Evolutionary conservation across 345 rosid genomes (phyloP).

Genomic region (Gossypium stocksii): DNA sequence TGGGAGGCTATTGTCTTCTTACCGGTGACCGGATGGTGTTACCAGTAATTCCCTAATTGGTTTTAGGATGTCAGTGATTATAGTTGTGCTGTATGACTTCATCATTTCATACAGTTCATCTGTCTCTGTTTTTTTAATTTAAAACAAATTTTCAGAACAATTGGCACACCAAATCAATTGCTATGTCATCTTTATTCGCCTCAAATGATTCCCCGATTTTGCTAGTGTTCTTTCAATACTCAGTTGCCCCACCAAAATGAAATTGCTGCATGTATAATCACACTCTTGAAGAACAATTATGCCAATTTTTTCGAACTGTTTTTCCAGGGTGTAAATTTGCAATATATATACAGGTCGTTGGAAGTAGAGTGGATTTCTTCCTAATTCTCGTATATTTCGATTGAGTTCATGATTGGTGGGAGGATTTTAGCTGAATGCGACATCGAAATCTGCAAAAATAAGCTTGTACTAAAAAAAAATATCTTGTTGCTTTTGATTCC

Average conservation of each 20-base stretch:
- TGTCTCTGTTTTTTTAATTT: neutral
- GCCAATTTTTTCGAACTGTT: neutral
- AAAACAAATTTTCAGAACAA: constrained; percentile 5
- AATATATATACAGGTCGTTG: too few species aligned
- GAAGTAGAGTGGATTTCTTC: too few species aligned
- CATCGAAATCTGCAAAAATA: neutral
- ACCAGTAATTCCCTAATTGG: neutral
- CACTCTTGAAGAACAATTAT: neutral
- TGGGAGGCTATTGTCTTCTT: neutral
- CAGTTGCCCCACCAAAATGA: neutral
- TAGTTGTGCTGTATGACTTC: neutral
- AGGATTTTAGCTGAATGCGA: too few species aligned
- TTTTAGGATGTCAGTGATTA: neutral
- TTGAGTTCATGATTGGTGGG: too few species aligned
- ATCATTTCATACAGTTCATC: neutral
- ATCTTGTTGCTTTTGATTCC: constrained; percentile 5
- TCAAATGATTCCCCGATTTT: neutral
- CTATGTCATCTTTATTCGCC: neutral
- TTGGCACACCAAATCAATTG: constrained; percentile 14
- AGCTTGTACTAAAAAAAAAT: neutral
- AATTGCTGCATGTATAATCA: neutral
- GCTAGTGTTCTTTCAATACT: neutral
- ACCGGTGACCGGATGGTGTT: neutral
- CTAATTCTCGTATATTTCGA: too few species aligned
- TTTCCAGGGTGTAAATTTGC: neutral